Percentiles rank a stretch among this genome's conserved stretches.
Conservation (phyloP, 2,329 filamentous ascomycete species). For the Aspergillus intermedius region DNA sequence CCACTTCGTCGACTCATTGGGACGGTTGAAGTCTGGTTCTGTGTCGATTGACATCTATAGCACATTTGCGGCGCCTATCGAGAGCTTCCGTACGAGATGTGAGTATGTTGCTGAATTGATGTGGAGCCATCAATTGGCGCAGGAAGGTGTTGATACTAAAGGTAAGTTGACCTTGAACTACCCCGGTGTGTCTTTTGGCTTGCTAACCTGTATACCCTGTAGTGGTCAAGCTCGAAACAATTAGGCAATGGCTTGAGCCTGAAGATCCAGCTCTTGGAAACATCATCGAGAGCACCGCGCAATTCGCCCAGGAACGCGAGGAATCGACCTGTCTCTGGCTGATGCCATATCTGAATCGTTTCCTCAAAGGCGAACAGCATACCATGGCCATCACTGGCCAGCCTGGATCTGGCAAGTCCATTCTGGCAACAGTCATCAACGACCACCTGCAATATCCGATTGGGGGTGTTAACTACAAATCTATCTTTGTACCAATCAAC, state of each 20-base stretch:
- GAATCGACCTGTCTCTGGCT: constrained; percentile 53
- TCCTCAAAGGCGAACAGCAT: constrained; percentile 41
- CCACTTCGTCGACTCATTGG: constrained; percentile 30
- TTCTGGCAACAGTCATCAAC: constrained; percentile 33
- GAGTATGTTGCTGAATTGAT: constrained; percentile 32
- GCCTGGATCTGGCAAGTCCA: constrained; percentile 34
- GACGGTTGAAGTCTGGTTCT: constrained; percentile 15
- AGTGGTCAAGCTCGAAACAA: constrained; percentile 25
- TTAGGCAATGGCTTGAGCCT: constrained; percentile 38
- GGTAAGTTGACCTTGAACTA: constrained; percentile 12
- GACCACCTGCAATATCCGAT: constrained; percentile 35
- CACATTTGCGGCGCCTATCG: constrained; percentile 31
- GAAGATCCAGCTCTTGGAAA: constrained; percentile 42
- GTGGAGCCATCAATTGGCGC: constrained; percentile 34
- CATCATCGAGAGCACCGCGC: constrained; percentile 39
- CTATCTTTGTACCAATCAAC: constrained; percentile 34
- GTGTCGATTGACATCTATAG: constrained; percentile 34
- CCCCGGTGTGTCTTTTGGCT: too few species aligned
- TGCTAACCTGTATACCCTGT: background rate
- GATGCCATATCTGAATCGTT: constrained; percentile 43
- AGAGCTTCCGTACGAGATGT: constrained; percentile 30
- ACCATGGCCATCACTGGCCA: constrained; percentile 40
- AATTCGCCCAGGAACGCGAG: constrained; percentile 37
- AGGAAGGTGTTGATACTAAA: constrained; percentile 23
- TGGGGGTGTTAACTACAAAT: constrained; percentile 27